Percentiles rank a stretch among this genome's conserved stretches.
These are phyloP conservation scores for Suhomyces taliae DNA, from an alignment of 1,139 yeast genomes.

Conservation along the genomic window DNA sequence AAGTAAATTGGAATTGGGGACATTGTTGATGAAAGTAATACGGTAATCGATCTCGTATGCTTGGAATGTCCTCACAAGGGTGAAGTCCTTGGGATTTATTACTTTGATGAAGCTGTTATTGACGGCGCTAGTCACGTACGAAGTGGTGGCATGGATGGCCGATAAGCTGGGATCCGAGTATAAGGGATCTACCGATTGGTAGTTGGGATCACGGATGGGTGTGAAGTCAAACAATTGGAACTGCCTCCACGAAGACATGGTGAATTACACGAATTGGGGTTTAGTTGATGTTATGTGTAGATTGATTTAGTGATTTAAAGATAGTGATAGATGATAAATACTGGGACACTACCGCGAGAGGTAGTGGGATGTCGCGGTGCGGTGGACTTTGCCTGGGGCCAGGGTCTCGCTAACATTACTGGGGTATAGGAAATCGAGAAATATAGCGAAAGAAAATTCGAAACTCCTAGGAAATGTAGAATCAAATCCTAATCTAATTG, in stretches of 20 bases:
- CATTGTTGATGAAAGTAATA: slow-evolving; percentile 53
- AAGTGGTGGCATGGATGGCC: slow-evolving; percentile 55
- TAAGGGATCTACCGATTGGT: slow-evolving; percentile 59
- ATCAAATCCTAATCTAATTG: no score
- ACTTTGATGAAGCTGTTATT: slow-evolving; percentile 57
- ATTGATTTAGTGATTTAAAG: no score
- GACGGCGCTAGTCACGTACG: slow-evolving; percentile 60
- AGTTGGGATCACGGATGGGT: slow-evolving; percentile 82
- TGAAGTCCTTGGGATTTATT: slow-evolving; percentile 48
- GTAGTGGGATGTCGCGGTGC: no score
- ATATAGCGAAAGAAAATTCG: no score
- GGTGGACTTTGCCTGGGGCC: no score
- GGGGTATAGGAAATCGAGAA: no score
- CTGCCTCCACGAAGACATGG: slow-evolving; percentile 63
- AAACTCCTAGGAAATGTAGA: no score
- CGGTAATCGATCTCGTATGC: slow-evolving; percentile 69
- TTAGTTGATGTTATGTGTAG: no score
- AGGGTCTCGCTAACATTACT: no score
- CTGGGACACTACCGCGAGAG: no score
- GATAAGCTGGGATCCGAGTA: slow-evolving; percentile 79
- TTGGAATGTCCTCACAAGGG: slow-evolving; percentile 47
- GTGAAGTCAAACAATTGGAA: slow-evolving; percentile 83
- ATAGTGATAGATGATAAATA: no score
- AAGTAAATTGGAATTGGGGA: slow-evolving; percentile 50
- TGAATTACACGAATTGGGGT: background rate